These are phyloP conservation scores for Mycena amicta DNA, from an alignment of 768 basidiomycete species.

Conservation along the genomic window DNA sequence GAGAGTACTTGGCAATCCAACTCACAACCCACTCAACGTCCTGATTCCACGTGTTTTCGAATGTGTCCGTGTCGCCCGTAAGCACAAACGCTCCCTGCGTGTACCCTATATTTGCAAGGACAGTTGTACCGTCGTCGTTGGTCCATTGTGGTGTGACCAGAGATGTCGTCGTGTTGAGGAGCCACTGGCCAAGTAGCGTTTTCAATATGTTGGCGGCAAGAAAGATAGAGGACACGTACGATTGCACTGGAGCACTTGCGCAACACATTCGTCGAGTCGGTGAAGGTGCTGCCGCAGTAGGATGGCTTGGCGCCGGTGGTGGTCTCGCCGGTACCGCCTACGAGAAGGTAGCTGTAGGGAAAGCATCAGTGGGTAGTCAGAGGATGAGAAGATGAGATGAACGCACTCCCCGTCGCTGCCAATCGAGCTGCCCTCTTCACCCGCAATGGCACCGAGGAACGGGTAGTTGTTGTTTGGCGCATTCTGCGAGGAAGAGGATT, in stretches of 20 bases:
- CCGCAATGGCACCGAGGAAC: slow-evolving; percentile 14
- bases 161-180: slow-evolving; percentile 1
- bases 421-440: slow-evolving; percentile 5
- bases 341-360: slow-evolving; percentile 4
- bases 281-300: slow-evolving; percentile 15
- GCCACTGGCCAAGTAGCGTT: too few relatives aligned
- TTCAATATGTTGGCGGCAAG: neutral
- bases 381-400: neutral
- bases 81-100: slow-evolving; percentile 5
- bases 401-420: slow-evolving; percentile 9
- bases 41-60: slow-evolving; percentile 10
- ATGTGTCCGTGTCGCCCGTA: slow-evolving; percentile 6
- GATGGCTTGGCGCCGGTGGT: neutral
- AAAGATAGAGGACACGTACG: slow-evolving; percentile 1
- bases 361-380: neutral
- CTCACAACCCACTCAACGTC: slow-evolving; percentile 13
- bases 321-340: slow-evolving; percentile 5
- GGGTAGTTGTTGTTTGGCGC: slow-evolving; percentile 7
- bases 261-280: slow-evolving; percentile 4
- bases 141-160: slow-evolving; percentile 14
- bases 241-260: slow-evolving; percentile 13
- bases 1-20: too few relatives aligned
- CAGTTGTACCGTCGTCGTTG: slow-evolving; percentile 4
- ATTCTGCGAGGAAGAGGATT: neutral
- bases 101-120: slow-evolving; percentile 6